Conservation (phyloP, 805 yeast genomes). For the Yamadazyma kitorensis region DNA sequence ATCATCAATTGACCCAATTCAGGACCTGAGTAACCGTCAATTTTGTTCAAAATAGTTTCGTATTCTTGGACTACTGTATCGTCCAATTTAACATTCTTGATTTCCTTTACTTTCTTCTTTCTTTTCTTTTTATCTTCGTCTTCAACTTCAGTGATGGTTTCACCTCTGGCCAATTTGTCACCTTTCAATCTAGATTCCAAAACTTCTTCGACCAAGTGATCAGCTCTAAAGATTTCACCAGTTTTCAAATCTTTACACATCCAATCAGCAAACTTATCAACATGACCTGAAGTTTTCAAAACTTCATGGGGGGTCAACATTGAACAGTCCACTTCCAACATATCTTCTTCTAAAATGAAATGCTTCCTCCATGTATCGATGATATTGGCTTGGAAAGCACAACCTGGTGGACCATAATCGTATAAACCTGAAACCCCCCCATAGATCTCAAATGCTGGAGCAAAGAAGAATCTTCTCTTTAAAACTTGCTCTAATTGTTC, state of each 20-base stretch:
- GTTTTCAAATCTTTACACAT: conserved; percentile 95
- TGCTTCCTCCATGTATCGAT: conserved; percentile 97
- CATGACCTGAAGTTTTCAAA: conserved; percentile 97
- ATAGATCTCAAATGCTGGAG: conserved; percentile 95
- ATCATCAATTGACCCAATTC: conserved; percentile 86
- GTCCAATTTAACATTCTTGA: conserved; percentile 81
- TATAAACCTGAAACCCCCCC: conserved; percentile 98
- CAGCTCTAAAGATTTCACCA: conserved; percentile 98
- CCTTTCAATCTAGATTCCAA: conserved; percentile 95
- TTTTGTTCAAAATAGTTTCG: conserved; percentile 83
- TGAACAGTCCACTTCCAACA: conserved; percentile 97
- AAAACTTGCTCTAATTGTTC: conserved; percentile 86
- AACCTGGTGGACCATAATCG: conserved; percentile 99
- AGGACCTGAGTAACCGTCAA: conserved; percentile 93
- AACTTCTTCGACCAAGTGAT: conserved; percentile 97
- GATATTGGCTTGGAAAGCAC: conserved; percentile 95
- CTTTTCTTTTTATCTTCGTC: conserved; percentile 70
- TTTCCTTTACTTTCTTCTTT: conserved; percentile 91
- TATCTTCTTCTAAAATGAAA: conserved; percentile 94
- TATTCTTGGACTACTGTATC: conserved; percentile 78
- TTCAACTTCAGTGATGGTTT: conserved; percentile 49
- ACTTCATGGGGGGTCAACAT: conserved; percentile 98
- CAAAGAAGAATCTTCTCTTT: conserved; percentile 94
- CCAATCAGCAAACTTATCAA: conserved; percentile 98
- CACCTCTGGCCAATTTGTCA: conserved; percentile 94